These are phyloP conservation scores for Talaromyces sp. DNA, from an alignment of 2,329 filamentous ascomycete species.

Conservation along the genomic window DNA sequence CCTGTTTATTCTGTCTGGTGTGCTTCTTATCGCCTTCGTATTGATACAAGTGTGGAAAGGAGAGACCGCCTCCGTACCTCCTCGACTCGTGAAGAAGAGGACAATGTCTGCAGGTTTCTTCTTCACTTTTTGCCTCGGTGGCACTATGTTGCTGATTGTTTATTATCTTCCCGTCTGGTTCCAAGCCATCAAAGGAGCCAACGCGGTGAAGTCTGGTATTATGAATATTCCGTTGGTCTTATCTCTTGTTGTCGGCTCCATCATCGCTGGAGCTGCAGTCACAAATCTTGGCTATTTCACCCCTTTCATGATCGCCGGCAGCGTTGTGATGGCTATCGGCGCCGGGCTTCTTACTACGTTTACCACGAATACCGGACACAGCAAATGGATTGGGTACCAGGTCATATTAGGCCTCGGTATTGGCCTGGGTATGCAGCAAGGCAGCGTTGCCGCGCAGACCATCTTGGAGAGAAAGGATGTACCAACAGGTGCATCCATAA, in stretches of 20 bases:
- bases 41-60: slow-evolving; percentile 33
- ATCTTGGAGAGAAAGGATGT: slow-evolving; percentile 29
- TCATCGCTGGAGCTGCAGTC: slow-evolving; percentile 27
- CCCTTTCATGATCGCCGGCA: slow-evolving; percentile 34
- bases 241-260: slow-evolving; percentile 24
- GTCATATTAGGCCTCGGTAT: slow-evolving; percentile 32
- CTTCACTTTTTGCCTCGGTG: slow-evolving; percentile 41
- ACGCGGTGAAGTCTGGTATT: slow-evolving; percentile 34
- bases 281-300: slow-evolving; percentile 36
- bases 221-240: slow-evolving; percentile 38
- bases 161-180: slow-evolving; percentile 48
- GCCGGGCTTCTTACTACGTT: slow-evolving; percentile 35
- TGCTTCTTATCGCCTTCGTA: slow-evolving; percentile 42
- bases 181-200: slow-evolving; percentile 35
- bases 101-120: slow-evolving; percentile 39
- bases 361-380: slow-evolving; percentile 25
- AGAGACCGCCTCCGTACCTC: slow-evolving; percentile 43
- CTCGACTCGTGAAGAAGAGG: slow-evolving; percentile 40
- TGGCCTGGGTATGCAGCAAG: slow-evolving; percentile 33
- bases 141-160: slow-evolving; percentile 39
- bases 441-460: slow-evolving; percentile 33
- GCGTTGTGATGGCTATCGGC: slow-evolving; percentile 30
- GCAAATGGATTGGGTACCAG: slow-evolving; percentile 39
- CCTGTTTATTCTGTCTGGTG: slow-evolving; percentile 48
- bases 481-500: slow-evolving; percentile 30